Base-by-base conservation (phyloP, 179 eudicot species). In the Sideroxylon spinosum region DNA sequence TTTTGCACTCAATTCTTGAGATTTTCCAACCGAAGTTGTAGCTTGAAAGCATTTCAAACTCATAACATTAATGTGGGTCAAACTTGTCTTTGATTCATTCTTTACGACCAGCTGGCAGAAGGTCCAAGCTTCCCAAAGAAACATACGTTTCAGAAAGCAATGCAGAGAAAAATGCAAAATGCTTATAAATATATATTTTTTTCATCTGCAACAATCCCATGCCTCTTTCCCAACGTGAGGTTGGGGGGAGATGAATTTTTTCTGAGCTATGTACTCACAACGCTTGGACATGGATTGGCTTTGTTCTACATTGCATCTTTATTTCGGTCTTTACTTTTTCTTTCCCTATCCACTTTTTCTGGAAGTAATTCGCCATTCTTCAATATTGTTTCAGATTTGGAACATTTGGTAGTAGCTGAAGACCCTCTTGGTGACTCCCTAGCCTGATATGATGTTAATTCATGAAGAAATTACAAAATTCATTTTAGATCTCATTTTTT, bases 1-100 rank as follows among this genome's bases (percentile, higher is more conserved):
- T 75, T 92, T 76, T 22, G 75, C 83, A 74, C 78, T 85, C 64
- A 73, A 72, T 70, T 84, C 86, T 73, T 68, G 81, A 4, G 85
- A 57, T 60, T 76, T 82, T 84, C 76, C 86, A 44, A n/a, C 53
- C 7, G 79, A 48, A 53, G 65, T 84, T 23, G 56, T 23, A 44
- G 63, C 85, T 87, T 85, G 81, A 44, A 62, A 72, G 44, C 49
- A 69, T 70, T 70, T 19, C 0, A 25, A 55, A 73, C 37, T 12
- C 0, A 46, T 4, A 73, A 73, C 29, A 25, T 29, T 2, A 28
- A 56, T 10, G 19, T 11, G 17, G 23, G 19, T 17, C 0, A 59
- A 77, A 5, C 6, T 44, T 20, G 44, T 37, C 4, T 37, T 37
- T 37, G 44, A 37, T 37, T 37, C 44, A 3, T 37, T 37, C 6